Evolutionary conservation across 2,329 filamentous ascomycete genomes (phyloP), one percentile per base, ranked within the genome.

Genomic region (Epichloe sibirici): DNA sequence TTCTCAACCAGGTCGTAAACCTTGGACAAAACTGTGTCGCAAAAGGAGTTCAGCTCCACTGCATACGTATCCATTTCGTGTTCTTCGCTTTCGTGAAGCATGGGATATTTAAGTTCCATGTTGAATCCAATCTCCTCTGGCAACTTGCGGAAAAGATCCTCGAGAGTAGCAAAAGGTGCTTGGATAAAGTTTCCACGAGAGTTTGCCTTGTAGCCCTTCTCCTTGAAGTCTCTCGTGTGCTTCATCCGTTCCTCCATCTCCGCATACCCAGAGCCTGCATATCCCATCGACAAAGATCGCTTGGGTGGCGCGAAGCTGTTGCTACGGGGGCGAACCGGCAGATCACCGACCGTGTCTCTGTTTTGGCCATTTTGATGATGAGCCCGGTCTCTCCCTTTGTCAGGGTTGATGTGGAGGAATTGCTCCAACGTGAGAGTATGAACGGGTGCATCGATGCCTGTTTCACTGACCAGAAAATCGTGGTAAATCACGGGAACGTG

Each of bases 31-130:
- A 98, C 87, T 0, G 89, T 95, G 67, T 98, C 93, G 64, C 94
- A 91, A 67, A 97, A 98, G 1, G 86, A 89, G 70, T 97, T 97
- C 60, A 97, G 79, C 70, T 98, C 93, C 46, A 97, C 88, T 0
- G 89, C 90, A 64, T 95, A 95, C 3, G 88, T 87, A 66, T 96
- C 91, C 90, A 97, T 96, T 60, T 95, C 89, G 59, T 96, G 87
- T 66, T 94, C 88, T 67, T 96, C 89, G 54, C 83, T 88, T 74
- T 98, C 94, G 66, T 91, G 86, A 43, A 98, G 80, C 90, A 97
- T 97, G 5, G 93, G 93, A 65, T 98, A 98, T 71, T 98, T 97
- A 79, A 98, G 87, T 73, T 98, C 93, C 60, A 98, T 95, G 69
- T 98, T 97, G 77, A 98, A 98, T 13, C 93, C 90, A 23, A 95